Percentiles rank a stretch among this genome's conserved stretches.
phyloP scores from a whole-genome alignment of 2,329 filamentous ascomycete species.

The Sporothrix humicola region DNA sequence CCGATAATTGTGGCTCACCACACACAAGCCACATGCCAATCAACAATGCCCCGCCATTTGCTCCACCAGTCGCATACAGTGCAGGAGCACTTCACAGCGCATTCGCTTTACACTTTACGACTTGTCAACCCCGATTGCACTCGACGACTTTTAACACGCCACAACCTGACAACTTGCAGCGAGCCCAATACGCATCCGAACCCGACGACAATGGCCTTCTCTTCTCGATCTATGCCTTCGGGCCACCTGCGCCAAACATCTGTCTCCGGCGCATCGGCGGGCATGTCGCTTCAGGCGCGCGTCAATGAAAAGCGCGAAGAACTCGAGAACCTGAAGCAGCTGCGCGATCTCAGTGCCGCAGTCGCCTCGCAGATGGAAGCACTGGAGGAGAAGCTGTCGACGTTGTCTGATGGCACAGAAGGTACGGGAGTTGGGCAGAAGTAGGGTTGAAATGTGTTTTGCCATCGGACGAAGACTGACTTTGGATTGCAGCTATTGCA shows the following conservation, averaged over 20 bases:
- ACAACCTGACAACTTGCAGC: conserved; percentile 7
- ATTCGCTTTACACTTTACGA: not conserved
- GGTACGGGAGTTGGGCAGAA: conserved; percentile 52
- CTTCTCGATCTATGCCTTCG: conserved; percentile 54
- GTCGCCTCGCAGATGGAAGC: conserved; percentile 83
- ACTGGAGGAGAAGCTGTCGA: conserved; percentile 76
- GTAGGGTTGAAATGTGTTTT: too few relatives aligned
- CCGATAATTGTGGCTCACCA: conserved; percentile 32
- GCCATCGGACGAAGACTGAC: conserved; percentile 27
- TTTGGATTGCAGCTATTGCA: conserved; percentile 67
- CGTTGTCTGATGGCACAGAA: conserved; percentile 81
- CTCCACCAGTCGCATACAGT: conserved; percentile 2
- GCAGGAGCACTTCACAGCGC: not conserved
- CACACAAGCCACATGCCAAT: conserved; percentile 34
- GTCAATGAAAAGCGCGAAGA: conserved; percentile 88
- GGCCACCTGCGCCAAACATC: conserved; percentile 71
- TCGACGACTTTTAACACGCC: conserved; percentile 7
- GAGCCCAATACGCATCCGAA: not conserved
- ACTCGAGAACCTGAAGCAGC: conserved; percentile 76
- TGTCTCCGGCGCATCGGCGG: conserved; percentile 49
- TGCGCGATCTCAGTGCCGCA: conserved; percentile 78
- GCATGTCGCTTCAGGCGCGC: conserved; percentile 75
- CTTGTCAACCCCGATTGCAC: not conserved
- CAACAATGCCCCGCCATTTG: conserved; percentile 28
- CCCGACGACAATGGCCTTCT: conserved; percentile 36